Conservation (phyloP, 1,284 basidiomycete genomes). For the Golubevia pallescens region DNA sequence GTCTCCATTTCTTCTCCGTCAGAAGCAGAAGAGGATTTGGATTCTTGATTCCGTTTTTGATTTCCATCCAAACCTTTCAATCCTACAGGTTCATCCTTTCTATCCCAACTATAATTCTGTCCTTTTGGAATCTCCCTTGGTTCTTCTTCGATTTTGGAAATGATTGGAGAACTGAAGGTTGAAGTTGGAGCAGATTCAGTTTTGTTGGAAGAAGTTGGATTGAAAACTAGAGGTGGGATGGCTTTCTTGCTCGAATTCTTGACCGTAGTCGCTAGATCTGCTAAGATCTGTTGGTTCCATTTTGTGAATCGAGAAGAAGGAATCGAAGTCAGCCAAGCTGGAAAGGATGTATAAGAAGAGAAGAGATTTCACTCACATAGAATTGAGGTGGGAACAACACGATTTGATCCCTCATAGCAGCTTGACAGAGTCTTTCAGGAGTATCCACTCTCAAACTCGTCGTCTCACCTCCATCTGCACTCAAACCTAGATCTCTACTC, state of each 20-base stretch:
- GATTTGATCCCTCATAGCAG: constrained; percentile 36
- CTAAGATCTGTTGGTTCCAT: constrained; percentile 37
- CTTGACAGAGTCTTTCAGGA: constrained; percentile 30
- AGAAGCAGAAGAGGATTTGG: too few species aligned
- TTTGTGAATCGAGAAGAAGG: too few species aligned
- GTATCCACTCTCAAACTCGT: constrained; percentile 31
- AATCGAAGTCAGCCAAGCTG: not conserved
- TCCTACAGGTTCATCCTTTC: constrained; percentile 12
- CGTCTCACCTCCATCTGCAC: constrained; percentile 45
- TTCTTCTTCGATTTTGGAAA: constrained; percentile 34
- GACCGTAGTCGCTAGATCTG: constrained; percentile 34
- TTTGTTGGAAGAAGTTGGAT: constrained; percentile 7
- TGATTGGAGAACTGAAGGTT: not conserved
- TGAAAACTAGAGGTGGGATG: constrained; percentile 36
- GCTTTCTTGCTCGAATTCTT: constrained; percentile 4
- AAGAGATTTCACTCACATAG: constrained; percentile 20
- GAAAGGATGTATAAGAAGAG: not conserved
- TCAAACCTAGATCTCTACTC: constrained; percentile 8
- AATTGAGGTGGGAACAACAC: constrained; percentile 51
- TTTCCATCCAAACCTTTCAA: too few species aligned
- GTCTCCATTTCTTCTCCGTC: too few species aligned
- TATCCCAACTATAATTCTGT: constrained; percentile 41
- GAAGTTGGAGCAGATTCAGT: constrained; percentile 1
- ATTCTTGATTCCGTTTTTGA: too few species aligned
- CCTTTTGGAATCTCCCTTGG: constrained; percentile 19